phyloP scores from a whole-genome alignment of 768 basidiomycete species.

The Amanita phalloides region DNA sequence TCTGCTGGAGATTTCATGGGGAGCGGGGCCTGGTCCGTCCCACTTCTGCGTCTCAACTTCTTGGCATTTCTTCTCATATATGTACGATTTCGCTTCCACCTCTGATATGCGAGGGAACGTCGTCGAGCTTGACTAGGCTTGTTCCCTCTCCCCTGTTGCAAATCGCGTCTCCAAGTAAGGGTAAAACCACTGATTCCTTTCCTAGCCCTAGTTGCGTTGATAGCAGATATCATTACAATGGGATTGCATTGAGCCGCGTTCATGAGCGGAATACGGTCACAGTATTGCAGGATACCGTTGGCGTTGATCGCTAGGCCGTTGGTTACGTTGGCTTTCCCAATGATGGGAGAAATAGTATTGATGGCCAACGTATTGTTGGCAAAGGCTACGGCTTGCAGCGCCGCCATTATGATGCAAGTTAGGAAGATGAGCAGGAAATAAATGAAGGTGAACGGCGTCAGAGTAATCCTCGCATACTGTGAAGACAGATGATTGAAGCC shows the following conservation, averaged over 20 bases:
- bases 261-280: conserved; percentile 27
- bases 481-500: not conserved
- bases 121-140: not conserved
- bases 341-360: conserved; percentile 18
- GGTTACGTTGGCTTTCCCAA: conserved; percentile 18
- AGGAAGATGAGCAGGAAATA: conserved; percentile 38
- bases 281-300: conserved; percentile 20
- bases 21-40: not conserved
- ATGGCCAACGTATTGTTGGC: conserved; percentile 24
- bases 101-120: not conserved
- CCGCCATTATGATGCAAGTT: conserved; percentile 27
- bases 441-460: conserved; percentile 35
- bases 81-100: not conserved
- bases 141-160: not conserved
- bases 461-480: conserved; percentile 37
- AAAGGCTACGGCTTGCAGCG: conserved; percentile 29
- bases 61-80: not conserved
- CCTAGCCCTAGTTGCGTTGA: not conserved
- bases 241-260: conserved; percentile 15
- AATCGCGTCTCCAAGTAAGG: conserved; percentile 2
- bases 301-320: conserved; percentile 14
- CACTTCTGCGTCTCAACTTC: not conserved
- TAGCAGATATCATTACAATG: conserved; percentile 1
- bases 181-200: not conserved
- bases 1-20: not conserved